These are phyloP conservation scores for Gonium pectorale DNA, from an alignment of 139 green algal genomes.

Conservation along the genomic window DNA sequence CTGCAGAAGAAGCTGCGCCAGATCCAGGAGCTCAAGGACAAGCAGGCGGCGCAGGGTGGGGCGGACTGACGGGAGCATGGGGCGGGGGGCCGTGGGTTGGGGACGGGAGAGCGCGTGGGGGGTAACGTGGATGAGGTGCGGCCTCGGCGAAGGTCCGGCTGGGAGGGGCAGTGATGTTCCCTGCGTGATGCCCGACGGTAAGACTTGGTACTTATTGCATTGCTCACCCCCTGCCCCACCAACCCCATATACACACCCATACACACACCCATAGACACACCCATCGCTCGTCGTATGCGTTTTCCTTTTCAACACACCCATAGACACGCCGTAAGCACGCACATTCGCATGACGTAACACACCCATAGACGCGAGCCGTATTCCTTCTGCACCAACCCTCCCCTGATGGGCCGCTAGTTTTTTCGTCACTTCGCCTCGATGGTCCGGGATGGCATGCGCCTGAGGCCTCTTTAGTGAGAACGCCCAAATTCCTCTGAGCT, in stretches of 20 bases:
- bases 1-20: conserved; percentile 86
- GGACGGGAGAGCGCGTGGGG: neutral
- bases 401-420: neutral
- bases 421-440: neutral
- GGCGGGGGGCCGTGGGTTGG: neutral
- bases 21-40: conserved; percentile 78
- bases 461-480: neutral
- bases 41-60: conserved; percentile 47
- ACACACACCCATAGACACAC: too few species aligned
- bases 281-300: too few species aligned
- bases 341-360: too few species aligned
- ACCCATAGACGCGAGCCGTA: too few species aligned
- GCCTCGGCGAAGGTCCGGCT: too few species aligned
- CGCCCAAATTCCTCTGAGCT: neutral
- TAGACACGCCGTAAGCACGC: too few species aligned
- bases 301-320: too few species aligned
- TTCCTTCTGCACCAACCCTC: too few species aligned
- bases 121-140: too few species aligned
- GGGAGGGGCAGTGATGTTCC: too few species aligned
- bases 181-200: too few species aligned
- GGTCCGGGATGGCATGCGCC: neutral
- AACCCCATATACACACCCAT: too few species aligned
- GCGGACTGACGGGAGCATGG: neutral
- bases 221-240: neutral
- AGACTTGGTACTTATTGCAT: neutral